phyloP scores from a whole-genome alignment of 495 filamentous ascomycete genomes.

The Neurospora sp. region DNA sequence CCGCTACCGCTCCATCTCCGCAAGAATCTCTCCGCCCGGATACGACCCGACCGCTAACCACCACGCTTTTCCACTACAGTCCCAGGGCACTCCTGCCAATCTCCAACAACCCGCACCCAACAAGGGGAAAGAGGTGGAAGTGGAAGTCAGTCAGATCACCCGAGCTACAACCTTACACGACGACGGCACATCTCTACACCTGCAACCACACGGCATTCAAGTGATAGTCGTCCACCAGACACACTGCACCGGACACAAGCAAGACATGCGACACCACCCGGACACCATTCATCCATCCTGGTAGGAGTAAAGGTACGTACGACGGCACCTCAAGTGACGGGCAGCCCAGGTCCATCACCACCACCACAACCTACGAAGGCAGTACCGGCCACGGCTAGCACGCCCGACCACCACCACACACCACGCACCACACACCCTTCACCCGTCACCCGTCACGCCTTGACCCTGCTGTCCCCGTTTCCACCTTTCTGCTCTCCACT shows the following conservation, averaged over 20 bases:
- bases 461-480: constrained; percentile 9
- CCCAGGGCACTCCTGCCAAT: neutral
- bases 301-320: neutral
- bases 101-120: neutral
- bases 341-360: neutral
- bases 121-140: neutral
- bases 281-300: neutral
- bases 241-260: neutral
- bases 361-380: neutral
- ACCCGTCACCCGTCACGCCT: neutral
- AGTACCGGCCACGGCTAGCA: neutral
- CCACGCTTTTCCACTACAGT: neutral
- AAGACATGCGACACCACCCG: neutral
- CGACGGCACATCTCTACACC: neutral
- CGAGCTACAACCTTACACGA: neutral
- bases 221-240: neutral
- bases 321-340: neutral
- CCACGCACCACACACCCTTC: neutral
- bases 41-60: neutral
- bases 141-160: neutral
- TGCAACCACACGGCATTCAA: neutral
- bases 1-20: neutral
- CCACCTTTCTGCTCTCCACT: neutral
- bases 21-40: neutral
- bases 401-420: neutral